These are phyloP conservation scores for Colletotrichum filicis DNA, from an alignment of 2,329 filamentous ascomycete genomes.

Conservation along the genomic window DNA sequence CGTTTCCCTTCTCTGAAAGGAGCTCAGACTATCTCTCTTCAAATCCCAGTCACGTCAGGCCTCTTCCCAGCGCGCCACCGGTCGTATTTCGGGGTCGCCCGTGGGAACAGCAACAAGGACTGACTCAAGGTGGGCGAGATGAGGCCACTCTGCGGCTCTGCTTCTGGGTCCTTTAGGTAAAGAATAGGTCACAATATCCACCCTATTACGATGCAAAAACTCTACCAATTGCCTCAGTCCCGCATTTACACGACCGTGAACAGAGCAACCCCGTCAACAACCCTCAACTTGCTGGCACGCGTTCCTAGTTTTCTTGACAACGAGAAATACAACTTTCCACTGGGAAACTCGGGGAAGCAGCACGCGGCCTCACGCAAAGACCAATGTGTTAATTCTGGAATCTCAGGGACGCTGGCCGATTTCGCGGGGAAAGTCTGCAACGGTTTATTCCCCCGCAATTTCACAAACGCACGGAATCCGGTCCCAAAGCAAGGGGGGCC, in stretches of 20 bases:
- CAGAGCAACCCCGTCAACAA: background rate
- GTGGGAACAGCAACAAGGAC: conserved; percentile 20
- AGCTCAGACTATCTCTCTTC: background rate
- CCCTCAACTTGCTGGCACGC: background rate
- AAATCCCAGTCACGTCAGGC: background rate
- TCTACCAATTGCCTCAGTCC: conserved; percentile 28
- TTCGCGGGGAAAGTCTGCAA: conserved; percentile 34
- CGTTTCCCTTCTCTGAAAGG: background rate
- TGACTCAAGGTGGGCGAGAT: conserved; percentile 29
- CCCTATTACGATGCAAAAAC: conserved; percentile 34
- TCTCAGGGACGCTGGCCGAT: conserved; percentile 25
- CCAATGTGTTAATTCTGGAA: conserved; percentile 10
- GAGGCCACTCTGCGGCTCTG: conserved; percentile 33
- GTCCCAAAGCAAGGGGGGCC: background rate
- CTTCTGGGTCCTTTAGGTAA: conserved; percentile 32
- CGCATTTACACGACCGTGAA: background rate
- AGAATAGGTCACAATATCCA: conserved; percentile 31
- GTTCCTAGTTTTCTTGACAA: conserved; percentile 30
- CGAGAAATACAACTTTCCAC: background rate
- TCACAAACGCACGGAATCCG: conserved; percentile 23
- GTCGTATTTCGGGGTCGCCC: conserved; percentile 33
- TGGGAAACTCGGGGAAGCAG: conserved; percentile 10
- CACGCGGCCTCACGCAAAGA: background rate
- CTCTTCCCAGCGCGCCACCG: conserved; percentile 15
- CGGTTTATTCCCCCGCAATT: conserved; percentile 33